phyloP scores from a whole-genome alignment of 2,329 filamentous ascomycete species.

The Fusarium poae region DNA sequence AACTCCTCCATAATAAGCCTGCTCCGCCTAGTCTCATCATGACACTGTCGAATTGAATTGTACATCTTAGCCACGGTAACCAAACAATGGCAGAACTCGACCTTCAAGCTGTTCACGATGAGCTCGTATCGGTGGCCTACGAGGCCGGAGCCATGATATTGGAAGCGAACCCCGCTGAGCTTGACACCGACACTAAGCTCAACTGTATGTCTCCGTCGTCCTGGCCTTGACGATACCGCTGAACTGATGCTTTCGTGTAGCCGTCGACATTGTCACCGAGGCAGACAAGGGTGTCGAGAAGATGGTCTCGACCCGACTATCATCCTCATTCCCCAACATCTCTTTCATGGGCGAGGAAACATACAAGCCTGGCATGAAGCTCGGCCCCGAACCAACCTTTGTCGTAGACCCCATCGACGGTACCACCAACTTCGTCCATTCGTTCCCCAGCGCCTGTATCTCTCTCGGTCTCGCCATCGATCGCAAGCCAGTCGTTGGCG shows the following conservation, averaged over 20 bases:
- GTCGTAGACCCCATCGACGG: slow-evolving; percentile 86
- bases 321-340: slow-evolving; percentile 66
- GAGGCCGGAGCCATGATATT: slow-evolving; percentile 75
- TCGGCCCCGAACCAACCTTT: slow-evolving; percentile 79
- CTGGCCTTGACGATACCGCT: neutral
- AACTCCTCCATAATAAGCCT: slow-evolving; percentile 47
- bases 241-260: slow-evolving; percentile 54
- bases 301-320: slow-evolving; percentile 68
- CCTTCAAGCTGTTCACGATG: slow-evolving; percentile 72
- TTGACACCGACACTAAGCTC: slow-evolving; percentile 71
- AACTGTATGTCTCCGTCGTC: slow-evolving; percentile 65
- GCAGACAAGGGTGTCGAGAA: slow-evolving; percentile 75
- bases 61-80: neutral
- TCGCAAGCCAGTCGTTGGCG: slow-evolving; percentile 73
- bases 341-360: slow-evolving; percentile 83
- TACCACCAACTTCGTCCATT: slow-evolving; percentile 85
- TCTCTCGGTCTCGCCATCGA: slow-evolving; percentile 78
- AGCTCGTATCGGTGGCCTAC: slow-evolving; percentile 69
- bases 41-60: neutral
- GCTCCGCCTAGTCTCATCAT: slow-evolving; percentile 16
- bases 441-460: slow-evolving; percentile 80
- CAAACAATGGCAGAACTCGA: slow-evolving; percentile 67
- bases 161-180: slow-evolving; percentile 69
- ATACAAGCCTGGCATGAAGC: slow-evolving; percentile 72
- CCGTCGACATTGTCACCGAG: slow-evolving; percentile 77